phyloP scores from a whole-genome alignment of 371 early-diverging fungal species.

The Mortierella sp. region DNA sequence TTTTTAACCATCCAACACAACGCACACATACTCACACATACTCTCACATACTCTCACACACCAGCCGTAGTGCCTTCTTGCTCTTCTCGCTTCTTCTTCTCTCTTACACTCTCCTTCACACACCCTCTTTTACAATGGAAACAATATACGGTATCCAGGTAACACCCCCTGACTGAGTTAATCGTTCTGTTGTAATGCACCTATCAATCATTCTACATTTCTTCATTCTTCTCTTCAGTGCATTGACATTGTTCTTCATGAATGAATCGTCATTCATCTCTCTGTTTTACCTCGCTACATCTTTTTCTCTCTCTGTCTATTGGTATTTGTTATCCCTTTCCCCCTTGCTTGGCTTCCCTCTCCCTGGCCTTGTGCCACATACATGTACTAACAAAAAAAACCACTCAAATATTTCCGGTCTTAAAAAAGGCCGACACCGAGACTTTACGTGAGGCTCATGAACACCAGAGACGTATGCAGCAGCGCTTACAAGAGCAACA shows the following conservation, averaged over 20 bases:
- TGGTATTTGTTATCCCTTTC: too few species aligned
- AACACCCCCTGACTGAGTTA: too few species aligned
- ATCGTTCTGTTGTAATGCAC: too few species aligned
- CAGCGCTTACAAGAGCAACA: slow-evolving; percentile 27
- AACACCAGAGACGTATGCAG: slow-evolving; percentile 32
- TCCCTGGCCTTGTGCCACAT: too few species aligned
- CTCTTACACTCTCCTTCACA: neutral
- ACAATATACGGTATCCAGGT: slow-evolving; percentile 54
- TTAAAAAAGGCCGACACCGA: slow-evolving; percentile 34
- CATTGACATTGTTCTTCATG: neutral
- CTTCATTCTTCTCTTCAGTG: neutral
- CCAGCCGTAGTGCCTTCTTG: neutral
- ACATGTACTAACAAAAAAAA: too few species aligned
- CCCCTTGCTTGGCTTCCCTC: too few species aligned
- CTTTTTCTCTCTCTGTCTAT: too few species aligned
- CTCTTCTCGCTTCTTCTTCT: neutral
- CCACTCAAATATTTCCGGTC: neutral
- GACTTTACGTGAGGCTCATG: slow-evolving; percentile 47
- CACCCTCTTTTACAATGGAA: slow-evolving; percentile 24
- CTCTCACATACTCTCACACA: neutral
- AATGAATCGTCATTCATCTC: too few species aligned
- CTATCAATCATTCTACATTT: neutral
- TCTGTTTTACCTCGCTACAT: too few species aligned
- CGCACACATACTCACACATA: neutral
- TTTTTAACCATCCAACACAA: neutral